A percentile compares a stretch with the other conserved stretches of the same genome.
Conservation (phyloP, 2,329 filamentous ascomycete species). For the Ceratocystis albifundus region DNA sequence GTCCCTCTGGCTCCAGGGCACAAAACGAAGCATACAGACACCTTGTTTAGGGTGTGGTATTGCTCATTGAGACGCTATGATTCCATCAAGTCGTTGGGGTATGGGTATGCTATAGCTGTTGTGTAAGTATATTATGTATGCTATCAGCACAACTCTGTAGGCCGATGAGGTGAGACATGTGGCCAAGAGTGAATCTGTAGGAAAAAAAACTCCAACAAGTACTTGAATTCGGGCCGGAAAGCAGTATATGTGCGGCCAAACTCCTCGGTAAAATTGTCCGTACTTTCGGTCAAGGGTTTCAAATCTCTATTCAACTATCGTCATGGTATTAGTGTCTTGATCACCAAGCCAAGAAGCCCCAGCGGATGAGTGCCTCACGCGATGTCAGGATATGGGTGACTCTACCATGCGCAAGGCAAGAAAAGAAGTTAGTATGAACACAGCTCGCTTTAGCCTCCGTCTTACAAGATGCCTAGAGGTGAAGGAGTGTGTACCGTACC, state of each 20-base stretch:
- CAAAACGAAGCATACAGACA: constrained; percentile 37
- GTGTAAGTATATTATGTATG: neutral
- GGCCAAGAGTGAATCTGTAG: neutral
- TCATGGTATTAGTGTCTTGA: neutral
- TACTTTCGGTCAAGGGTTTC: constrained; percentile 34
- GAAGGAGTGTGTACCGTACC: neutral
- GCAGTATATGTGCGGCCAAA: constrained; percentile 40
- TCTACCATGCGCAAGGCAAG: neutral
- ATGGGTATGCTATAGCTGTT: constrained; percentile 34
- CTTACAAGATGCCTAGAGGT: no score
- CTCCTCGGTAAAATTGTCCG: constrained; percentile 34
- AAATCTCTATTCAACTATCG: constrained; percentile 26
- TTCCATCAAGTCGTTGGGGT: constrained; percentile 37
- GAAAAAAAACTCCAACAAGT: constrained; percentile 13
- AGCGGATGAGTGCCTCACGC: neutral
- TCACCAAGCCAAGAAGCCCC: neutral
- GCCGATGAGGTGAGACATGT: neutral
- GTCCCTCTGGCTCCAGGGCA: constrained; percentile 31
- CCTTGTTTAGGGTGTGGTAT: constrained; percentile 31
- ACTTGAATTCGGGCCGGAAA: constrained; percentile 38
- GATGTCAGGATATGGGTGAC: neutral
- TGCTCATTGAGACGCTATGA: constrained; percentile 35
- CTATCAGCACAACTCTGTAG: neutral
- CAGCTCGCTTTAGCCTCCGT: no score
- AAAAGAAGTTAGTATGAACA: neutral